Conservation (phyloP, 306 rosid genomes). For the Trifolium repens region DNA sequence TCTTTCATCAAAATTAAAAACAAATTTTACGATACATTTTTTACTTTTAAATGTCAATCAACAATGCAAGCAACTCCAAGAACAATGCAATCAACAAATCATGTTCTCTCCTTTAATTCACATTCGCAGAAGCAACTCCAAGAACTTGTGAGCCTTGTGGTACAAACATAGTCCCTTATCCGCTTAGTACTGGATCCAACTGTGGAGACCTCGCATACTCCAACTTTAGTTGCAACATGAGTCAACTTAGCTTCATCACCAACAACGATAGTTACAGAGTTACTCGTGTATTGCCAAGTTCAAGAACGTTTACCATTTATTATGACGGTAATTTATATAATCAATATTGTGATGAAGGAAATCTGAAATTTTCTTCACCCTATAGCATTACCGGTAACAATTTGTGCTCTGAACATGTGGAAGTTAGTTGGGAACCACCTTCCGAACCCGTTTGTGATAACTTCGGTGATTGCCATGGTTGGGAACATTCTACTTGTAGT, state of each 20-base stretch:
- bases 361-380: background rate
- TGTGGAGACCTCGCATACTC: constrained; percentile 54
- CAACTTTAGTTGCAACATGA: constrained; percentile 36
- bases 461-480: constrained; percentile 27
- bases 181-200: constrained; percentile 44
- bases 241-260: constrained; percentile 37
- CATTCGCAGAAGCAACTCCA: constrained; percentile 29
- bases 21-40: too few species aligned
- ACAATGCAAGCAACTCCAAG: too few species aligned
- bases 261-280: background rate
- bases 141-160: constrained; percentile 56
- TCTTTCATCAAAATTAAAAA: too few species aligned
- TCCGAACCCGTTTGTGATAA: constrained; percentile 40
- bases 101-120: too few species aligned
- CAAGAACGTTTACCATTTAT: background rate
- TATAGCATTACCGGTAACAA: background rate
- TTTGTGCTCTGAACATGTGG: background rate
- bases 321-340: too few species aligned
- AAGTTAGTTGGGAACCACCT: constrained; percentile 43
- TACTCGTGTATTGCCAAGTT: background rate
- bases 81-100: too few species aligned
- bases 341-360: too few species aligned
- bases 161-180: constrained; percentile 52
- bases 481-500: constrained; percentile 52
- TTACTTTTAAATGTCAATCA: too few species aligned